A percentile compares a stretch with the other conserved stretches of the same genome.
Evolutionary conservation across 1,284 basidiomycete species (phyloP).

Genomic region (Xerocomus amazonicus): DNA sequence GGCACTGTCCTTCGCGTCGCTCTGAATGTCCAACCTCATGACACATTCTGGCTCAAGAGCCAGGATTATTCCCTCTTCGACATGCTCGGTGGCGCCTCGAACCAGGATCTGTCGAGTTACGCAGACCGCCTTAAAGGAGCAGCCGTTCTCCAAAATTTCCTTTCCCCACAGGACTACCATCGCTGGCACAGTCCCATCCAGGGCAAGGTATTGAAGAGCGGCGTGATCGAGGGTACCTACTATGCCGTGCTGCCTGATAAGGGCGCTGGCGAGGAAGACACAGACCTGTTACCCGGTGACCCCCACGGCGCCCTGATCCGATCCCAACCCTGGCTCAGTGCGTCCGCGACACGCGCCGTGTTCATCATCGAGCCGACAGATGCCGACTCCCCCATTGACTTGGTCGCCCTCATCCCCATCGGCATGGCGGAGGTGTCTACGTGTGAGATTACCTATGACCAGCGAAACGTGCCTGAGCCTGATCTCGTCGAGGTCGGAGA

Average conservation of each 20-base stretch:
- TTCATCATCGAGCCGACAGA: slow-evolving; percentile 49
- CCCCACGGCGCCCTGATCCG: slow-evolving; percentile 38
- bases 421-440: slow-evolving; percentile 59
- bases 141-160: slow-evolving; percentile 53
- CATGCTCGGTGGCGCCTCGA: slow-evolving; percentile 26
- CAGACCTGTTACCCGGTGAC: slow-evolving; percentile 4
- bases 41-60: slow-evolving; percentile 47
- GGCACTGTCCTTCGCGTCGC: slow-evolving; percentile 39
- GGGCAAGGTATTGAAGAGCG: slow-evolving; percentile 30
- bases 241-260: slow-evolving; percentile 34
- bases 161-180: slow-evolving; percentile 46
- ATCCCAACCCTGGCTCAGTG: slow-evolving; percentile 21
- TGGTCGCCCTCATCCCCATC: slow-evolving; percentile 48
- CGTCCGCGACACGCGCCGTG: slow-evolving; percentile 41
- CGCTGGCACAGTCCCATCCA: slow-evolving; percentile 53
- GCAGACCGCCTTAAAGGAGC: slow-evolving; percentile 41
- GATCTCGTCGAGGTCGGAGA: slow-evolving; percentile 37
- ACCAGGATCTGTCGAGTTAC: no score
- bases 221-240: slow-evolving; percentile 48
- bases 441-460: slow-evolving; percentile 29
- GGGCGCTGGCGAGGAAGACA: slow-evolving; percentile 1
- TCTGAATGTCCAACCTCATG: slow-evolving; percentile 32
- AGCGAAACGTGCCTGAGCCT: not conserved
- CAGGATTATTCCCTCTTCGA: slow-evolving; percentile 41
- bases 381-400: not conserved